Evolutionary conservation across 2,329 filamentous ascomycete species (phyloP).

Genomic region (Alternaria gansuensis): DNA sequence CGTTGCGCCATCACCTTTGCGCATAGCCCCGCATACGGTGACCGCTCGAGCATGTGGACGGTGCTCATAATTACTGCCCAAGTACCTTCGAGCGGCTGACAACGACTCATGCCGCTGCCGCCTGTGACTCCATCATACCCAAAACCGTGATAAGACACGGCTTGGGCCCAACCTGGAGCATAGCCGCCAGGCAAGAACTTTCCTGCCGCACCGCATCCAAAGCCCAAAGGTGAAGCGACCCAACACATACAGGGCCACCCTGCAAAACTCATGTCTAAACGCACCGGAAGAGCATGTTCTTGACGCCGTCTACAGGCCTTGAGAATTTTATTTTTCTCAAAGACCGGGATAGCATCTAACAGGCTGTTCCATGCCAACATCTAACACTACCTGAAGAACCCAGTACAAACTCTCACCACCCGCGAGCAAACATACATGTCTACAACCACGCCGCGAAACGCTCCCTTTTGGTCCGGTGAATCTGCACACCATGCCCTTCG

Average conservation of each 20-base stretch:
- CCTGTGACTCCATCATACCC: slow-evolving; percentile 18
- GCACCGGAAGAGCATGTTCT: background rate
- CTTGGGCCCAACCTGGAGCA: background rate
- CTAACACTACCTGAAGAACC: background rate
- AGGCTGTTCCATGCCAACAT: background rate
- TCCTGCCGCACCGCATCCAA: slow-evolving; percentile 1
- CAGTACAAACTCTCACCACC: background rate
- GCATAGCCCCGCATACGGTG: slow-evolving; percentile 32
- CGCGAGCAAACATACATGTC: background rate
- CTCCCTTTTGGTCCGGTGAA: background rate
- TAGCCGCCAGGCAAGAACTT: background rate
- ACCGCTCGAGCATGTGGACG: slow-evolving; percentile 21
- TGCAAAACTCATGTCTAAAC: slow-evolving; percentile 6
- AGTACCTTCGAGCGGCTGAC: slow-evolving; percentile 19
- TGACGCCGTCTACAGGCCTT: slow-evolving; percentile 5
- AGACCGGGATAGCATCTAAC: background rate
- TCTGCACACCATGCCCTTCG: background rate
- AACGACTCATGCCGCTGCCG: slow-evolving; percentile 19
- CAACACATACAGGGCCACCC: slow-evolving; percentile 8
- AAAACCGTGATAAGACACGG: background rate
- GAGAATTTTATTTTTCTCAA: slow-evolving; percentile 8
- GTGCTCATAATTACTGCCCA: slow-evolving; percentile 16
- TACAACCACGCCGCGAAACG: background rate
- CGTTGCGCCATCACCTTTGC: slow-evolving; percentile 17
- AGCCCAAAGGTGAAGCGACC: slow-evolving; percentile 15